Evolutionary conservation across 257 asterid genomes (phyloP), one percentile per base, ranked within the genome.

Genomic region (Nicotiana attenuata): DNA sequence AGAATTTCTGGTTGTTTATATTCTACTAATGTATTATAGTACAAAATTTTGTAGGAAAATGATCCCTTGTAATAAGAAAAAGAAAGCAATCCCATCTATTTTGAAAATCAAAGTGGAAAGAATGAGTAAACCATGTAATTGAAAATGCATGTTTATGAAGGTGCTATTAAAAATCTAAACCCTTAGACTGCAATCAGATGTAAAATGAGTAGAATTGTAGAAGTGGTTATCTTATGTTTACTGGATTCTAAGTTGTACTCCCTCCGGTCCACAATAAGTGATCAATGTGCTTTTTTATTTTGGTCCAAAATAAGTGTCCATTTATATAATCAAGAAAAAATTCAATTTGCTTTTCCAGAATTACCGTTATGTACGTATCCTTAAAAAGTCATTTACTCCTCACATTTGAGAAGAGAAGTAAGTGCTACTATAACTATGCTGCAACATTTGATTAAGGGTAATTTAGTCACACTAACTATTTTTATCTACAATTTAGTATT

Each of bases 11-110:
- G 57, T 76, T 38, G 10, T 31, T 63, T 53, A 77, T 47, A 26
- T 65, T 61, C 31, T 53, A 26, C 14, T 20, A 22, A 29, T 66
- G n/a, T 28, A 28, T 28, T 67, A 24, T n/a, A 41, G 5, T 47
- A 15, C 61, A 22, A 61, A 71, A 71, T 22, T 64, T 28, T 31
- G 78, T 68, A 78, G 31, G 75, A 31, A 78, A 65, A 78, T 76
- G 85, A 69, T 41, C 59, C 59, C 78, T 71, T 45, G 77, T 45
- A 22, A 71, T 45, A 41, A 69, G 7, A 69, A 45, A 5, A 41
- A 41, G 35, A 71, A 41, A 41, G 78, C 6, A 71, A 5, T 4
- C 22, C 7, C 61, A 47, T 73, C 41, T 22, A 13, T 45, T 47
- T 14, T 47, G 79, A 73, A 73, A 24, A 33, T 1, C 52, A 31